These are phyloP conservation scores for Oxytropis ochrocephala DNA, from an alignment of 306 rosid species.

Conservation along the genomic window DNA sequence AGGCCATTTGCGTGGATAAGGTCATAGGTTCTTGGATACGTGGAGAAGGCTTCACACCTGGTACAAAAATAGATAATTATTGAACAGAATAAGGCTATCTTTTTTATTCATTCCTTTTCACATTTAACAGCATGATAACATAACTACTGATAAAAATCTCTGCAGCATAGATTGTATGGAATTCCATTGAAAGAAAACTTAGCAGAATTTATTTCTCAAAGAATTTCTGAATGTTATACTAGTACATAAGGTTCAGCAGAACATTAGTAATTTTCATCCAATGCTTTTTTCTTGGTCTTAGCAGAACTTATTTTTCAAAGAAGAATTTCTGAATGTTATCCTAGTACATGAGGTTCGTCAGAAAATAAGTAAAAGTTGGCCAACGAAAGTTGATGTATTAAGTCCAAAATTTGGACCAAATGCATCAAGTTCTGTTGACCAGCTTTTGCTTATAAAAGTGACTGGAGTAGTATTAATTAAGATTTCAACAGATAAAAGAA, in stretches of 20 bases:
- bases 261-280: neutral
- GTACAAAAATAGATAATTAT: conserved; percentile 5
- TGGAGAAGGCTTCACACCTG: conserved; percentile 89
- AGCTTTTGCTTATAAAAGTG: too few species aligned
- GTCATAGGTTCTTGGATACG: conserved; percentile 90
- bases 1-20: conserved; percentile 74
- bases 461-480: too few species aligned
- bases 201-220: neutral
- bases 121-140: neutral
- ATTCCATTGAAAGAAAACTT: neutral
- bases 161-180: neutral
- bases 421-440: too few species aligned
- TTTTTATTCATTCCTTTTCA: neutral
- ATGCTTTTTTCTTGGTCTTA: neutral
- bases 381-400: too few species aligned
- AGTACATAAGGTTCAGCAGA: neutral
- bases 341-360: neutral
- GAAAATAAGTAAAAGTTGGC: neutral
- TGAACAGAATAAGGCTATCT: neutral
- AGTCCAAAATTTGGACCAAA: too few species aligned
- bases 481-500: neutral
- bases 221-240: neutral
- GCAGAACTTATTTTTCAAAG: neutral
- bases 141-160: neutral
- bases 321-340: neutral